Conservation (phyloP, 202 grass and related monocot genomes). For the Schoenoplectus tabernaemontani region DNA sequence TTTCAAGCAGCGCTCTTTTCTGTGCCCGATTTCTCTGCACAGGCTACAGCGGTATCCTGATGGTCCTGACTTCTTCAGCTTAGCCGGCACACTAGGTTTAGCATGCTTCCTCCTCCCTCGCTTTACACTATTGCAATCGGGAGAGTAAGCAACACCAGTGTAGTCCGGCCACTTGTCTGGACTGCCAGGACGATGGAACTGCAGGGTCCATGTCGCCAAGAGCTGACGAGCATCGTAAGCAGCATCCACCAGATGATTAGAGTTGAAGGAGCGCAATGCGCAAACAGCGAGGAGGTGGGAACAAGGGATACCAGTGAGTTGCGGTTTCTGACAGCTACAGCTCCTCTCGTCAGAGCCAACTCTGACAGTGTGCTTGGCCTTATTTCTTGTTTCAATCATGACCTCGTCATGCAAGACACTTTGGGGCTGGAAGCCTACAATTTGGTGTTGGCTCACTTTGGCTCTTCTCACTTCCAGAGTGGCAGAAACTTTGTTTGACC, state of each 20-base stretch:
- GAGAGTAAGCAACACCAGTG: not conserved
- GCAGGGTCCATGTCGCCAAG: not conserved
- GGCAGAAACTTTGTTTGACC: not conserved
- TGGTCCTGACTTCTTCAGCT: not conserved
- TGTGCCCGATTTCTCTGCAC: not conserved
- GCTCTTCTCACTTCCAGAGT: not conserved
- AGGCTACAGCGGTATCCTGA: not conserved
- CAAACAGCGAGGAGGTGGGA: not conserved
- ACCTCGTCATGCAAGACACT: not conserved
- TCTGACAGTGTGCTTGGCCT: not conserved
- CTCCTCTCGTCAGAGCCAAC: constrained; percentile 2
- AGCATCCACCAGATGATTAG: not conserved
- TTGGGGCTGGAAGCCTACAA: not conserved
- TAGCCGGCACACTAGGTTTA: not conserved
- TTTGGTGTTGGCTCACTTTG: not conserved
- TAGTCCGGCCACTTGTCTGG: not conserved
- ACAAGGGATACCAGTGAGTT: not conserved
- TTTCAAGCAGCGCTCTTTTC: not conserved
- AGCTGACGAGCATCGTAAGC: not conserved
- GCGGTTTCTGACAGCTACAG: not conserved
- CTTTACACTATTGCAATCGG: not conserved
- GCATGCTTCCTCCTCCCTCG: not conserved
- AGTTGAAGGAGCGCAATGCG: not conserved
- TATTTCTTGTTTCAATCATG: not conserved
- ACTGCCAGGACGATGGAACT: not conserved